Evolutionary conservation across 2,329 filamentous ascomycete genomes (phyloP).

Genomic region (Elsinoe arachidis): DNA sequence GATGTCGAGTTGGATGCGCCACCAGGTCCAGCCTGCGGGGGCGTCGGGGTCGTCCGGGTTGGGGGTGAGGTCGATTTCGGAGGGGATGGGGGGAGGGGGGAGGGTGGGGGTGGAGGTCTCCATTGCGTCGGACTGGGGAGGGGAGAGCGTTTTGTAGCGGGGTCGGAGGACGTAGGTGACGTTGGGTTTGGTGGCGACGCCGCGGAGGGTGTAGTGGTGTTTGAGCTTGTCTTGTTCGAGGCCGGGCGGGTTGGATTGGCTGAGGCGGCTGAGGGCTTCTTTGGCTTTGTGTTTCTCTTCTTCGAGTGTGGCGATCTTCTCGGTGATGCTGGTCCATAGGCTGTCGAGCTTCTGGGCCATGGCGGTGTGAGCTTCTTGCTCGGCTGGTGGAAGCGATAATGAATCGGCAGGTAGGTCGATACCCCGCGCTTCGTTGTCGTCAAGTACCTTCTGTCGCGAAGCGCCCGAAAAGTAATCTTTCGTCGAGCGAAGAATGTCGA

Average conservation of each 20-base stretch:
- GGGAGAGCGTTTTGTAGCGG: conserved; percentile 15
- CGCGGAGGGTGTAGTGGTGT: conserved; percentile 47
- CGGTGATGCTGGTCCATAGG: conserved; percentile 24
- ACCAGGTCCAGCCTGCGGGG: conserved; percentile 42
- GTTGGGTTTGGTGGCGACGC: conserved; percentile 49
- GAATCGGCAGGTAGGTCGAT: conserved; percentile 14
- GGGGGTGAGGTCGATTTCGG: not conserved
- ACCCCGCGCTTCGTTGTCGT: conserved; percentile 17
- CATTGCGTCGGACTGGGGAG: conserved; percentile 17
- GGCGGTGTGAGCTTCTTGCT: conserved; percentile 18
- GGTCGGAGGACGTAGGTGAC: conserved; percentile 48
- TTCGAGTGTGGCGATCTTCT: conserved; percentile 23
- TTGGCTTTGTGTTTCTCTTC: conserved; percentile 25
- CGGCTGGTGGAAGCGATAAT: conserved; percentile 16
- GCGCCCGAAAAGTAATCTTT: conserved; percentile 25
- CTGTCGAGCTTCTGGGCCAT: conserved; percentile 28
- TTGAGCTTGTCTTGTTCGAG: conserved; percentile 26
- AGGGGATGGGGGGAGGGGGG: conserved; percentile 21
- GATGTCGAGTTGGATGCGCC: conserved; percentile 45
- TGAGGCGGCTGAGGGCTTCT: conserved; percentile 24
- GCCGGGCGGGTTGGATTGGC: conserved; percentile 19
- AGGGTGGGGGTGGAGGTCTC: conserved; percentile 19
- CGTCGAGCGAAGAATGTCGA: conserved; percentile 29
- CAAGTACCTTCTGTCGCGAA: conserved; percentile 18
- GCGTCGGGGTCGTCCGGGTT: conserved; percentile 23